These are phyloP conservation scores for Hysterium pulicare DNA, from an alignment of 2,329 filamentous ascomycete genomes.

Conservation along the genomic window DNA sequence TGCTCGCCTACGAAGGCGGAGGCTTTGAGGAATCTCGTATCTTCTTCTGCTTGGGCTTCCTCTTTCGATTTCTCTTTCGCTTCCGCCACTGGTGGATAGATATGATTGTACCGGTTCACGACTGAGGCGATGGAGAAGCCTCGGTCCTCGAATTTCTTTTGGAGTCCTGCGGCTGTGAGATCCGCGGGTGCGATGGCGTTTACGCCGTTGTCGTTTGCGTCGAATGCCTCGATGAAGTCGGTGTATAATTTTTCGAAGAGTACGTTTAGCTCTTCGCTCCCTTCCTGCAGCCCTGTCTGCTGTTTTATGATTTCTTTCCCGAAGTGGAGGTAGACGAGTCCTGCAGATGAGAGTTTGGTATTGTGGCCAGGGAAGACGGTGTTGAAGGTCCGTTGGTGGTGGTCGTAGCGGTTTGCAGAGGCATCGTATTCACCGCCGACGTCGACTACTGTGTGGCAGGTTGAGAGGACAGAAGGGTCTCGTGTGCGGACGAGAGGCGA, in stretches of 20 bases:
- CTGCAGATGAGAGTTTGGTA: constrained; percentile 91
- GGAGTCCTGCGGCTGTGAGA: constrained; percentile 65
- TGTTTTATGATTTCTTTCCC: constrained; percentile 77
- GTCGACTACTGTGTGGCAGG: constrained; percentile 93
- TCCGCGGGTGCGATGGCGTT: constrained; percentile 71
- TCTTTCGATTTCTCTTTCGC: constrained; percentile 30
- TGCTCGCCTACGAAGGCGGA: constrained; percentile 83
- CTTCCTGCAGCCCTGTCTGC: constrained; percentile 57
- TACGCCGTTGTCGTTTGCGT: constrained; percentile 97
- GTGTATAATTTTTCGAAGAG: constrained; percentile 88
- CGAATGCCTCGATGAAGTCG: constrained; percentile 90
- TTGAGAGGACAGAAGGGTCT: constrained; percentile 71
- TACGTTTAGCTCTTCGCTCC: constrained; percentile 65
- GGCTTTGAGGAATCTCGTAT: constrained; percentile 73
- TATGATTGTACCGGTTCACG: constrained; percentile 81
- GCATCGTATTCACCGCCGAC: constrained; percentile 94
- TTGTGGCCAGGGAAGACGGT: constrained; percentile 77
- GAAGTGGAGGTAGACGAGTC: constrained; percentile 94
- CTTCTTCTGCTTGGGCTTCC: constrained; percentile 66
- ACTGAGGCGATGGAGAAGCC: constrained; percentile 82
- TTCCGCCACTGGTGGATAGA: background rate
- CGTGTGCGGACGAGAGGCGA: constrained; percentile 81
- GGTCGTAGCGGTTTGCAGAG: constrained; percentile 76
- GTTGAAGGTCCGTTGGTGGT: constrained; percentile 90
- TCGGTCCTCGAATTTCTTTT: constrained; percentile 79